These are phyloP conservation scores for Arabidopsis hybrid DNA, from an alignment of 441 rosid genomes.

Conservation along the genomic window DNA sequence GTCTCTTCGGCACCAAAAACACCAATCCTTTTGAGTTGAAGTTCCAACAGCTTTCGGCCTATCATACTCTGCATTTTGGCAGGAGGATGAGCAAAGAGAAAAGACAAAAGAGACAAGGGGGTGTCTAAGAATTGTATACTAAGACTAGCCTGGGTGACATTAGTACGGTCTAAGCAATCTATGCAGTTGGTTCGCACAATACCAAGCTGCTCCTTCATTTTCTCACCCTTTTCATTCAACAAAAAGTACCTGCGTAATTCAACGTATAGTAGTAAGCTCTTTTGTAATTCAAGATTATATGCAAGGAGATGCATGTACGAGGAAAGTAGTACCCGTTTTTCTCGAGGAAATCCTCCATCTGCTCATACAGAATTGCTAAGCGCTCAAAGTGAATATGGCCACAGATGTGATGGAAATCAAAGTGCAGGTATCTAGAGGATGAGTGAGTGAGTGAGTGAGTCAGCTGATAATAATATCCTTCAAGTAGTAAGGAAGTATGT, in stretches of 20 bases:
- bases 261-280: slow-evolving; percentile 4
- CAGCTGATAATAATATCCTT: slow-evolving; percentile 2
- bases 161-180: slow-evolving; percentile 98
- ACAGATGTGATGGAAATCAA: slow-evolving; percentile 85
- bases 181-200: slow-evolving; percentile 93
- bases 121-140: slow-evolving; percentile 25
- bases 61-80: slow-evolving; percentile 80
- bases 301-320: slow-evolving; percentile 12
- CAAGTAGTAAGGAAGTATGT: neutral
- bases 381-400: slow-evolving; percentile 97
- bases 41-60: slow-evolving; percentile 79
- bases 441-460: slow-evolving; percentile 31
- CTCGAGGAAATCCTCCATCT: slow-evolving; percentile 83
- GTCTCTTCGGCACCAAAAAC: slow-evolving; percentile 88
- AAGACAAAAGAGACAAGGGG: neutral
- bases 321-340: slow-evolving; percentile 70
- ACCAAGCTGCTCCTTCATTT: slow-evolving; percentile 92
- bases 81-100: slow-evolving; percentile 18
- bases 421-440: slow-evolving; percentile 84
- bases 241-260: slow-evolving; percentile 71
- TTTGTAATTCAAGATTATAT: neutral
- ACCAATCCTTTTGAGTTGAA: slow-evolving; percentile 88
- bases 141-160: slow-evolving; percentile 88
- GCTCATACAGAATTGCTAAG: slow-evolving; percentile 83
- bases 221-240: slow-evolving; percentile 89